These are phyloP conservation scores for Chrysanthemum lavandulifolium DNA, from an alignment of 129 eudicot species.

Conservation along the genomic window DNA sequence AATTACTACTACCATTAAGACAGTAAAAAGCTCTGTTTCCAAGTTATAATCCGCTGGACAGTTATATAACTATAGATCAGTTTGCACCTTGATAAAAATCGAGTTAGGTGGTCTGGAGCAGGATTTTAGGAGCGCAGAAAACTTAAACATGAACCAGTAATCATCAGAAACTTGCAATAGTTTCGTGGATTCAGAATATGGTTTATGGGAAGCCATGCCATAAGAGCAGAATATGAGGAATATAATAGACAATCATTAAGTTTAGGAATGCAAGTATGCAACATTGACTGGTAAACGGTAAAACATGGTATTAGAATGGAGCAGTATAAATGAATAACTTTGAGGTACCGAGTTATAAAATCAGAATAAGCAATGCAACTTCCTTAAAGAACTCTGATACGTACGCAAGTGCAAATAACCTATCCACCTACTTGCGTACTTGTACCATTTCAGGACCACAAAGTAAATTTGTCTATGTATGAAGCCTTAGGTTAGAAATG, in stretches of 20 bases:
- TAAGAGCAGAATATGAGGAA: too few species aligned
- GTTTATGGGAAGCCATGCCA: background rate
- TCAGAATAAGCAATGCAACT: background rate
- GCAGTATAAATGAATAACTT: background rate
- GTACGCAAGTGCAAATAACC: background rate
- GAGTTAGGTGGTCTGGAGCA: background rate
- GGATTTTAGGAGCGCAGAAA: background rate
- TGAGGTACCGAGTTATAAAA: too few species aligned
- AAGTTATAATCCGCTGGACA: slow-evolving; percentile 7
- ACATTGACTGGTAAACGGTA: background rate
- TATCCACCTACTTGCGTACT: background rate
- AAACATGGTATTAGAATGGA: background rate
- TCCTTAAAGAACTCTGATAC: background rate
- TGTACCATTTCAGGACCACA: too few species aligned
- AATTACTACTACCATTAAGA: background rate
- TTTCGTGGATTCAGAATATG: background rate
- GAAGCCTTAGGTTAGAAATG: too few species aligned
- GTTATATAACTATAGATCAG: background rate
- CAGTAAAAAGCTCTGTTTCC: background rate
- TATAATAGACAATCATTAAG: background rate
- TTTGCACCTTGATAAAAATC: slow-evolving; percentile 1
- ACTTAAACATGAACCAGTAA: background rate
- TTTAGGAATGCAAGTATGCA: background rate
- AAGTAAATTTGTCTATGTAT: too few species aligned
- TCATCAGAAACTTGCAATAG: background rate